Percentiles rank a stretch among this genome's conserved stretches.
Conservation (phyloP, 2,329 filamentous ascomycete genomes). For the Thielaviopsis euricoi region DNA sequence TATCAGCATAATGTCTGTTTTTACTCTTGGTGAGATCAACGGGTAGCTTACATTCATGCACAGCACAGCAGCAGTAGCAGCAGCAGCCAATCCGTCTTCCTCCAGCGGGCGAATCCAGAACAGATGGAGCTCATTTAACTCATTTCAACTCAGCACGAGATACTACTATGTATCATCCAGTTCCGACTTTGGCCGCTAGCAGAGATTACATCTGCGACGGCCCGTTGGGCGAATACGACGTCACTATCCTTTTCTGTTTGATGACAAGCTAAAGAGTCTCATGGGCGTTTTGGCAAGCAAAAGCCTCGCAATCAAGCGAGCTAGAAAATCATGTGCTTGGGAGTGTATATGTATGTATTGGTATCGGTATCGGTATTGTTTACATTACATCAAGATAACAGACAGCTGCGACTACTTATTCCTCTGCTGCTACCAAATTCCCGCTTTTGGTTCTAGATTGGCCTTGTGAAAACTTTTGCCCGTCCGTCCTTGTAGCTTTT, state of each 20-base stretch:
- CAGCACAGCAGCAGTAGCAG: no score
- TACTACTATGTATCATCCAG: background rate
- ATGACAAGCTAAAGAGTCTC: background rate
- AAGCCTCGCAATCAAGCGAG: background rate
- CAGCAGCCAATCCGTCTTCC: background rate
- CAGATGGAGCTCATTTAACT: no score
- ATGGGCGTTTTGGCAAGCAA: background rate
- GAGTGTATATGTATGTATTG: background rate
- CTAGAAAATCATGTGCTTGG: background rate
- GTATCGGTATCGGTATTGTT: no score
- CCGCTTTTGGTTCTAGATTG: background rate
- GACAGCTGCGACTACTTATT: background rate
- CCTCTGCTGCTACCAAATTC: no score
- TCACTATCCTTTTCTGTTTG: background rate
- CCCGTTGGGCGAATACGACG: background rate
- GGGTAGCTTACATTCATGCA: background rate
- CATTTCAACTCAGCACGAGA: background rate
- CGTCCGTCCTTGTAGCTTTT: background rate
- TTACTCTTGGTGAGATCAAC: background rate
- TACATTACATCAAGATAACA: no score
- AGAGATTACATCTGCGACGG: background rate
- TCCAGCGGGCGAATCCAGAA: background rate
- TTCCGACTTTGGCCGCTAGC: background rate
- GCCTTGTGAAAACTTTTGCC: background rate
- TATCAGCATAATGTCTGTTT: background rate